phyloP scores from a whole-genome alignment of 805 yeast species.

The Tetrapisispora fleetii region DNA sequence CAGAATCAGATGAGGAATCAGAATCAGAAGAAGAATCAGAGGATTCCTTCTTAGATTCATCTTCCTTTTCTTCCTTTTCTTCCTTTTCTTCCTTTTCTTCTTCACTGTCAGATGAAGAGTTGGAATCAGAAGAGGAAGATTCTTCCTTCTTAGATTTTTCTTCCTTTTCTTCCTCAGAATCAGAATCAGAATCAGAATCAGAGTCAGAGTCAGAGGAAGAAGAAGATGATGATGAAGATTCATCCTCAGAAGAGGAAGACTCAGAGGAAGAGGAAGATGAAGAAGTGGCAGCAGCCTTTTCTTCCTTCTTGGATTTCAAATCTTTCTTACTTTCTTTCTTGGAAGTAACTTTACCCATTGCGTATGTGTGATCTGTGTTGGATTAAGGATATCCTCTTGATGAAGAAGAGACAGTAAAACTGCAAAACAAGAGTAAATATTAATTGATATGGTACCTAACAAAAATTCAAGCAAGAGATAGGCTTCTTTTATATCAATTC shows the following conservation, averaged over 20 bases:
- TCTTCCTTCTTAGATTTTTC: conserved; percentile 8
- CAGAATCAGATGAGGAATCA: conserved; percentile 25
- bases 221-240: conserved; percentile 9
- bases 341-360: conserved; percentile 22
- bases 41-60: conserved; percentile 5
- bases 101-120: conserved; percentile 13
- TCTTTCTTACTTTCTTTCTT: conserved; percentile 23
- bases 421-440: too few species aligned
- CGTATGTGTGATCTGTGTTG: conserved; percentile 1
- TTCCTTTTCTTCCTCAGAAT: conserved; percentile 5
- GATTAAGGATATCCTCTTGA: conserved; percentile 3
- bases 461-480: too few species aligned
- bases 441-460: too few species aligned
- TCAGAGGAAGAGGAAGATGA: conserved; percentile 4
- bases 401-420: too few species aligned
- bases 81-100: conserved; percentile 9
- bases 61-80: conserved; percentile 11
- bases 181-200: conserved; percentile 8
- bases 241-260: conserved; percentile 1
- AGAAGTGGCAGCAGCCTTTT: conserved; percentile 10
- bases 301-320: conserved; percentile 16
- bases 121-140: conserved; percentile 24
- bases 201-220: conserved; percentile 6
- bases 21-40: conserved; percentile 21
- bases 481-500: neutral